Conservation (phyloP, 345 rosid species). For the Streptanthus diversifolius region DNA sequence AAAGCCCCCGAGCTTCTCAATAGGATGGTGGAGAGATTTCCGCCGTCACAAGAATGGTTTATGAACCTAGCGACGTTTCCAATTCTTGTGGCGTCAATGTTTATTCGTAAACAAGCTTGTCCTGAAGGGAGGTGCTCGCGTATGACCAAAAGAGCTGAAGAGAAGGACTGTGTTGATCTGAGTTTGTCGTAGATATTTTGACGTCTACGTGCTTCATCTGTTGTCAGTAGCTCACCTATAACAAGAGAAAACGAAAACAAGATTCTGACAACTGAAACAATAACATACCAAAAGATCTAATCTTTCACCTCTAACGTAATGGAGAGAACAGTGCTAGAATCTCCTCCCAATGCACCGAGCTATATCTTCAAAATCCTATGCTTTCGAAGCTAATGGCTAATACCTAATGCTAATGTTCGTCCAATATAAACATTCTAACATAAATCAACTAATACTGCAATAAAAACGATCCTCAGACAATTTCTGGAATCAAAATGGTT, state of each 20-base stretch:
- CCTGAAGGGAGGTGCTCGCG: conserved; percentile 92
- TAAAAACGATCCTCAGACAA: neutral
- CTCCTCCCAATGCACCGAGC: neutral
- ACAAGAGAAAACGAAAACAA: neutral
- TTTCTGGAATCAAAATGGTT: neutral
- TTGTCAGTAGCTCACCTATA: conserved; percentile 74
- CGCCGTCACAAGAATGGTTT: conserved; percentile 92
- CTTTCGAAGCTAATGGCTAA: neutral
- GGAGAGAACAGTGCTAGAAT: neutral
- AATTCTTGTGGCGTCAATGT: conserved; percentile 71
- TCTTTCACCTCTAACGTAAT: neutral
- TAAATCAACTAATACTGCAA: neutral
- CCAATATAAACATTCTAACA: neutral
- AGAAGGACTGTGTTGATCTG: conserved; percentile 37
- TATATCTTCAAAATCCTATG: neutral
- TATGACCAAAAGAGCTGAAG: conserved; percentile 75
- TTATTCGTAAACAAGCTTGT: conserved; percentile 76
- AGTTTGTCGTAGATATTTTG: conserved; percentile 64
- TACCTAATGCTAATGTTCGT: neutral
- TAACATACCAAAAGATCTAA: neutral
- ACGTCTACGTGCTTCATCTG: conserved; percentile 64
- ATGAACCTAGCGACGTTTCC: conserved; percentile 81
- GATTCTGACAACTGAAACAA: neutral
- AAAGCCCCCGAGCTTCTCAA: conserved; percentile 61
- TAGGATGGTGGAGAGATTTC: conserved; percentile 56